Evolutionary conservation across 2,329 filamentous ascomycete genomes (phyloP).

Genomic region (Annulohypoxylon truncatum): DNA sequence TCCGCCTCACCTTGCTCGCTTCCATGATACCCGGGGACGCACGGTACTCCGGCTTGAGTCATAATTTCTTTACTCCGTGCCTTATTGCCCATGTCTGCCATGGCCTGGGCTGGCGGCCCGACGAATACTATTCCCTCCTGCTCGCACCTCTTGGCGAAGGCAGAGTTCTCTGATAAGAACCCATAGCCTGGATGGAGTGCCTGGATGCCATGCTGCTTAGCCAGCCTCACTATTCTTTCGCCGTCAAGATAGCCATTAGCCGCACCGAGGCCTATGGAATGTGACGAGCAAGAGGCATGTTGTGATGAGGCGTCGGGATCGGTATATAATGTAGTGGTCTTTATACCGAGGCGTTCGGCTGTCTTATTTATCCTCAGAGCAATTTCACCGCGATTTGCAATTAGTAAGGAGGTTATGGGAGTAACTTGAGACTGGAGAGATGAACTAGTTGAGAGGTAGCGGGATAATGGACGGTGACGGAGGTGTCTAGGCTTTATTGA

Average conservation of each 20-base stretch:
- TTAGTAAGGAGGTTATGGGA: conserved; percentile 82
- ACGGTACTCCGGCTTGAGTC: conserved; percentile 92
- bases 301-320: conserved; percentile 88
- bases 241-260: conserved; percentile 92
- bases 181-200: conserved; percentile 97
- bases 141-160: conserved; percentile 87
- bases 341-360: conserved; percentile 87
- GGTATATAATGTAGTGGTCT: conserved; percentile 94
- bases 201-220: conserved; percentile 86
- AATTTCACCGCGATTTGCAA: conserved; percentile 97
- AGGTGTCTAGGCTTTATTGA: conserved; percentile 65
- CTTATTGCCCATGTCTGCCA: conserved; percentile 76
- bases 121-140: conserved; percentile 94
- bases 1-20: conserved; percentile 76
- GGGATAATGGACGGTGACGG: conserved; percentile 59
- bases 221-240: conserved; percentile 88
- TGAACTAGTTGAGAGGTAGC: conserved; percentile 51
- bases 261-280: conserved; percentile 84
- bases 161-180: conserved; percentile 93
- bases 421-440: conserved; percentile 53
- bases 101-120: conserved; percentile 85
- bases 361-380: conserved; percentile 92
- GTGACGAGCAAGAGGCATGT: conserved; percentile 86
- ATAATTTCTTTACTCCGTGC: conserved; percentile 92
- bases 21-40: conserved; percentile 96